phyloP scores from a whole-genome alignment of 108 stramenopile species.

The Pseudonitzschia multiseries region DNA sequence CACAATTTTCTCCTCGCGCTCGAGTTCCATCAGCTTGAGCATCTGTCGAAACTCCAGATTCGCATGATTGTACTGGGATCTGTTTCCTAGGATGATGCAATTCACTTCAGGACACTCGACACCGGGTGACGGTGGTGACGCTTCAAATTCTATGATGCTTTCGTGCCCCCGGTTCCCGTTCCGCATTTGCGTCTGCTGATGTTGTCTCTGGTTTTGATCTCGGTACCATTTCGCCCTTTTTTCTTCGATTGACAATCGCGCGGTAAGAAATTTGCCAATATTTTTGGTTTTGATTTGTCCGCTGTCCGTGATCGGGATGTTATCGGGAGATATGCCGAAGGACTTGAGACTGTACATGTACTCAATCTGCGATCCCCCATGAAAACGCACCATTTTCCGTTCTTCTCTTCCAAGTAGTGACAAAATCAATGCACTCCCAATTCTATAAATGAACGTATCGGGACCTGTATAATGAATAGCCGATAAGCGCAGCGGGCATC shows the following conservation, averaged over 20 bases:
- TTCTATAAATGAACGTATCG: background rate
- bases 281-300: background rate
- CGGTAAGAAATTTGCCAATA: background rate
- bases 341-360: background rate
- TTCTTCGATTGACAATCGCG: background rate
- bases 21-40: background rate
- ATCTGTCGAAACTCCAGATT: background rate
- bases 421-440: background rate
- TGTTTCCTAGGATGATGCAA: background rate
- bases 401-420: background rate
- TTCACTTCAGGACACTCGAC: background rate
- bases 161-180: background rate
- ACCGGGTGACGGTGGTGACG: background rate
- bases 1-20: background rate
- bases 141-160: too few species aligned
- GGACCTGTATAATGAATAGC: slow-evolving; percentile 3
- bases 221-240: background rate
- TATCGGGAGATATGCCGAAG: background rate
- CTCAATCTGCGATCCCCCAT: background rate
- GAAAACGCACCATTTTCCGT: background rate
- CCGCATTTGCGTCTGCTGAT: background rate
- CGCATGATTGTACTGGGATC: background rate
- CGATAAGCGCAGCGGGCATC: background rate
- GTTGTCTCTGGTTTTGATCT: too few species aligned
- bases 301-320: background rate